These are phyloP conservation scores for Calonectria honghensis DNA, from an alignment of 2,329 filamentous ascomycete species.

Conservation along the genomic window DNA sequence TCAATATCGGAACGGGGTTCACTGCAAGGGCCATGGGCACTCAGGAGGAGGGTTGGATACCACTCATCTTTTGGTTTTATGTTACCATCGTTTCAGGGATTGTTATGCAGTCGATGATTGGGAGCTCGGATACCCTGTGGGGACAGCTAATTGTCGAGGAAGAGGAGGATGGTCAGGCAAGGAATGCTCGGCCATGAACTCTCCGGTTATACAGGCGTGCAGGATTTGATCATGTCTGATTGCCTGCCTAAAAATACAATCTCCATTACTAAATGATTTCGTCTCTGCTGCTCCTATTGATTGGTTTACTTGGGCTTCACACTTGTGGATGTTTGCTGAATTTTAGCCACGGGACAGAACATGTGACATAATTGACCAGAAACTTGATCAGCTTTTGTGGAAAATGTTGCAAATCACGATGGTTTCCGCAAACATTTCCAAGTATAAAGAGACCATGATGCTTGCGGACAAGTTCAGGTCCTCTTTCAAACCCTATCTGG, in stretches of 20 bases:
- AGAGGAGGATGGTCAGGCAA: conserved; percentile 39
- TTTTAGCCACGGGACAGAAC: not conserved
- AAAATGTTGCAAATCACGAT: conserved; percentile 9
- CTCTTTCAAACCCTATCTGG: not conserved
- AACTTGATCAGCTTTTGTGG: not conserved
- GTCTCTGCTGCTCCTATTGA: not conserved
- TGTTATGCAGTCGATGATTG: conserved; percentile 54
- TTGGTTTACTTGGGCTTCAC: not conserved
- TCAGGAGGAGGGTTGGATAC: conserved; percentile 48
- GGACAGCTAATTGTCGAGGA: conserved; percentile 53
- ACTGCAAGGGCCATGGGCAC: conserved; percentile 43
- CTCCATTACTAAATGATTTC: conserved; percentile 13
- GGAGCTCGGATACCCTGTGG: conserved; percentile 54
- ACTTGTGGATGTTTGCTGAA: not conserved
- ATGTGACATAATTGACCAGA: not conserved
- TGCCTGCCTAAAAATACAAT: conserved; percentile 46
- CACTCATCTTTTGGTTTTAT: conserved; percentile 42
- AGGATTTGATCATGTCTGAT: conserved; percentile 43
- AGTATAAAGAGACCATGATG: not conserved
- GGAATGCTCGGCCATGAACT: conserved; percentile 43
- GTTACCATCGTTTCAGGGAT: conserved; percentile 49
- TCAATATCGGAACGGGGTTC: conserved; percentile 40
- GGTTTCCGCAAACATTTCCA: not conserved
- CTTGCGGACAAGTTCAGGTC: not conserved
- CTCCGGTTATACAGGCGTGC: conserved; percentile 45